phyloP scores from a whole-genome alignment of 345 rosid genomes.

The Salix udensis region DNA sequence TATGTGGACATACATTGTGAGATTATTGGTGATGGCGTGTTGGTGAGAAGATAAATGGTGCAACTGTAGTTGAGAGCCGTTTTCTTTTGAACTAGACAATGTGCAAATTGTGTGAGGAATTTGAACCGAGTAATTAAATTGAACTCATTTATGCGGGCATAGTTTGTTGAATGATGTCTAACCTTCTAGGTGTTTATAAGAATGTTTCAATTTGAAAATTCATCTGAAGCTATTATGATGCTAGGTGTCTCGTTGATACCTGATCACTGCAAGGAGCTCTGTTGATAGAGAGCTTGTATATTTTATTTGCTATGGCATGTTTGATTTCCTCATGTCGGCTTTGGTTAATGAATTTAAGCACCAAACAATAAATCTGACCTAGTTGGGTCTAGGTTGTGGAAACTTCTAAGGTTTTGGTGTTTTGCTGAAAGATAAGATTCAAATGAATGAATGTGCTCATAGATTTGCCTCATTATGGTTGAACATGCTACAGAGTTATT shows the following conservation, averaged over 20 bases:
- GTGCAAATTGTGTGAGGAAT: neutral
- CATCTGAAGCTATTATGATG: neutral
- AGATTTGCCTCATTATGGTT: neutral
- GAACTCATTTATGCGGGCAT: neutral
- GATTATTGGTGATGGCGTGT: neutral
- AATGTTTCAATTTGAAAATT: neutral
- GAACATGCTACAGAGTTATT: neutral
- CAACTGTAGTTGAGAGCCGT: neutral
- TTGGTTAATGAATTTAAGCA: neutral
- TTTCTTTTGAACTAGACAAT: neutral
- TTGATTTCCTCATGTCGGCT: neutral
- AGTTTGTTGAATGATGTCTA: neutral
- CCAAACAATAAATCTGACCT: neutral
- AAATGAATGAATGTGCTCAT: neutral
- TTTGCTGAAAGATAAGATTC: neutral
- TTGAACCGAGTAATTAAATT: neutral
- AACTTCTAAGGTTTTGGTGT: neutral
- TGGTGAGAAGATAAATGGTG: neutral
- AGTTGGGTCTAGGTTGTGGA: neutral
- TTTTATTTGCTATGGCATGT: neutral
- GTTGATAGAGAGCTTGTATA: neutral
- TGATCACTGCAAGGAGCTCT: neutral
- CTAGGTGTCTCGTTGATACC: neutral
- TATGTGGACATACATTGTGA: neutral
- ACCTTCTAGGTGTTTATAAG: neutral